phyloP scores from a whole-genome alignment of 2,329 filamentous ascomycete species.

The Esteya vermicola region DNA sequence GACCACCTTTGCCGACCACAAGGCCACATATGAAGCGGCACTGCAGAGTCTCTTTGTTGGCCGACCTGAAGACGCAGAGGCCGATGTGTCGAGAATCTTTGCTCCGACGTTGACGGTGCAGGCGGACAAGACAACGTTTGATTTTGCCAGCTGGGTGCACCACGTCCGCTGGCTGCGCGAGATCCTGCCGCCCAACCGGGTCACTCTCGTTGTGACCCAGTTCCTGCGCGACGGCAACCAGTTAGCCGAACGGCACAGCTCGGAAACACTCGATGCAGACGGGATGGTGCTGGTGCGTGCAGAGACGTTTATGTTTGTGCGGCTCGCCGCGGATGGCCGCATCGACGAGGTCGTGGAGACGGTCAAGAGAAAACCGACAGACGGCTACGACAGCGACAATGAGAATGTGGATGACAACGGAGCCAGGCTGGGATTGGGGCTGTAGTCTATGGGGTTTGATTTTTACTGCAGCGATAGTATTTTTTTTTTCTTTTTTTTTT shows the following conservation, averaged over 20 bases:
- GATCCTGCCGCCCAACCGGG: neutral
- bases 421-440: too few relatives aligned
- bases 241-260: constrained; percentile 5
- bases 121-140: neutral
- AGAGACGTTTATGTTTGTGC: constrained; percentile 7
- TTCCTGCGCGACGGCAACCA: constrained; percentile 5
- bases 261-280: constrained; percentile 1
- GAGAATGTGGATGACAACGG: too few relatives aligned
- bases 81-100: constrained; percentile 1
- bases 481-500: too few relatives aligned
- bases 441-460: too few relatives aligned
- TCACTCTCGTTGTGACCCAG: constrained; percentile 1
- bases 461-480: too few relatives aligned
- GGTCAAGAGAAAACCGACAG: too few relatives aligned
- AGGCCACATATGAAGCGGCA: constrained; percentile 5
- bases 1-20: constrained; percentile 1
- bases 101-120: constrained; percentile 2
- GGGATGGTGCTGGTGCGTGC: neutral
- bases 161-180: constrained; percentile 7
- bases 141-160: constrained; percentile 5
- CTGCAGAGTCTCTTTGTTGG: constrained; percentile 6
- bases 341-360: constrained; percentile 4
- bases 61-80: constrained; percentile 6
- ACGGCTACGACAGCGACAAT: too few relatives aligned
- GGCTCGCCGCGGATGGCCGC: constrained; percentile 6